Base-by-base conservation (phyloP, 805 yeast species). In the Candida boleticola region DNA sequence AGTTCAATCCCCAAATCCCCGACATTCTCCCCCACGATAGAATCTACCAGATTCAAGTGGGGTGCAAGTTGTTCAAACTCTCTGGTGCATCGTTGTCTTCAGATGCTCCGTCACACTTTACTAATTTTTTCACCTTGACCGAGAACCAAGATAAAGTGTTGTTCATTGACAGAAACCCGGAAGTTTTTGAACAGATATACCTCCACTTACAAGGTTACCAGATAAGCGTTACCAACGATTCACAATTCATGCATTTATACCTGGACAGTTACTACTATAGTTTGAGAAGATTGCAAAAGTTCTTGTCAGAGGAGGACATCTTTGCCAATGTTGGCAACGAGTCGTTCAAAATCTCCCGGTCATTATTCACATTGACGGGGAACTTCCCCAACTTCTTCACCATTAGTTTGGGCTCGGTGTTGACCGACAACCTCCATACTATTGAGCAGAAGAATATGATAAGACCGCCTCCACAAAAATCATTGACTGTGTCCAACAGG, bases 81-180 rank as follows among this genome's bases (percentile, higher is more conserved):
- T 82, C 89, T 54, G 96, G 96, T 1, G 90, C 93, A 0, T 87
- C 96, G 2, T 63, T 89, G 29, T 83, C 89, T 20, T 85, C 85
- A 2, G 97, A 89, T 63, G 83, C 83, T 0, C 97, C 97, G 0
- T 86, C 95, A 3, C 89, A 85, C 58, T 90, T 89, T 67, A 88
- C 97, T 2, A 69, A 74, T 21, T 87, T 70, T 64, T 89, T 89
- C 58, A 51, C 53, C 4, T 54, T 64, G 17, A 60, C 61, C 5
- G 67, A 52, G 2, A 74, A 73, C 44, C 56, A 55, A 6, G 66
- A 64, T 6, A 68, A 66, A 30, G 63, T 74, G 0, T 58, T 87
- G 7, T 80, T 79, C 52, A 79, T 89, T 41, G 97, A 89, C 59
- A 67, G 97, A 29, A 82, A 83, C 7, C 84, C 95, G 0, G 66